Base-by-base conservation (phyloP, 768 basidiomycete genomes). In the Rhizopogon vinicolor region DNA sequence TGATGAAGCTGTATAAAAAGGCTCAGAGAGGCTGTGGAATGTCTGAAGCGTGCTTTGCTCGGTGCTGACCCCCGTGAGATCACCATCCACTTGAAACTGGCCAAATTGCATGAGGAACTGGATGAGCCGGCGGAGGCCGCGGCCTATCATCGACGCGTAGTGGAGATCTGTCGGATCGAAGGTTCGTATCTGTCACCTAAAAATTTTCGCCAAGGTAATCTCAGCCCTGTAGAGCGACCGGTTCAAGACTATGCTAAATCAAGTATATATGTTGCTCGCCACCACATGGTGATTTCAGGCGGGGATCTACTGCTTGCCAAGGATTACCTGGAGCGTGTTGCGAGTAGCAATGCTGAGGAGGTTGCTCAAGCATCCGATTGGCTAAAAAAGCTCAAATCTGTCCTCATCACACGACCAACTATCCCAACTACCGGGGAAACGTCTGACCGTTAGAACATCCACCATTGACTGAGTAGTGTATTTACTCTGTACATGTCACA, bases 1-100 rank as follows among this genome's bases (percentile, higher is more conserved):
- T 63, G 39, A 64, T 16, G 10, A 16, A 33, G n/a, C 25, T n/a
- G 19, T 16, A 35, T 53, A 48, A 51, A 28, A 63, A 96, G 96
- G 68, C 78, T 81, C 44, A 80, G 86, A 56, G 95, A 98, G 69
- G 94, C 97, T 14, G 86, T 95, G 43, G 88, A 94, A 66, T 93
- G 93, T 64, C 85, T 92, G 59, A 91, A 92, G 61, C 89, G 94
- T 41, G 95, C 96, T 12, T 77, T 98, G 52, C 83, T 88, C 56
- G 83, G 87, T 53, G 87, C 87, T 28, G 89, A 90, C 68, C 80
- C 87, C 3, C 81, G 85, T 57, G 90, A 93, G 67, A 88, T 81
- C 39, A 78, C 76, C 22, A 85, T 91, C 58, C 82, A 84, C 66
- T 72, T 87, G 39, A 91, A 84, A 65, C 74, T 94, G 35, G 93